Evolutionary conservation across 441 rosid genomes (phyloP).

Genomic region (Melastoma candidum): DNA sequence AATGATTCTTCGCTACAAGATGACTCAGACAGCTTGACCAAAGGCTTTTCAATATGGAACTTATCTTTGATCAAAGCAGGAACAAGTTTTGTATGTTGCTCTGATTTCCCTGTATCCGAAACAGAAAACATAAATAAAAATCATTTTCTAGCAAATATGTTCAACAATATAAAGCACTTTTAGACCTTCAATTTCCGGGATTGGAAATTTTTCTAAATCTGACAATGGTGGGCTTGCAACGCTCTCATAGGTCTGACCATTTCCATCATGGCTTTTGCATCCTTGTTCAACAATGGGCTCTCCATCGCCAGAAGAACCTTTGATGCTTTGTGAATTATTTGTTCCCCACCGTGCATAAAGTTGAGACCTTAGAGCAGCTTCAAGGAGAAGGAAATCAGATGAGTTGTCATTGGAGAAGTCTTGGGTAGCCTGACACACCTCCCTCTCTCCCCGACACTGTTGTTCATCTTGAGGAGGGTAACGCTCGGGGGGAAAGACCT

Average conservation of each 20-base stretch:
- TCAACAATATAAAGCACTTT: neutral
- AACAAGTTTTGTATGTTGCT: too few relatives aligned
- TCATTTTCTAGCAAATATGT: conserved; percentile 2
- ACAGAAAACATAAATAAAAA: neutral
- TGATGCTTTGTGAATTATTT: conserved; percentile 37
- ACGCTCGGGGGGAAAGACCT: conserved; percentile 35
- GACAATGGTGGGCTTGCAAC: conserved; percentile 35
- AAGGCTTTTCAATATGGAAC: too few relatives aligned
- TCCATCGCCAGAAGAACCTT: conserved; percentile 25
- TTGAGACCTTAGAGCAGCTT: conserved; percentile 79
- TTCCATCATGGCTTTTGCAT: conserved; percentile 45
- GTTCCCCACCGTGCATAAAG: conserved; percentile 58
- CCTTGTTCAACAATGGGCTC: conserved; percentile 40
- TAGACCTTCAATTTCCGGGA: conserved; percentile 40
- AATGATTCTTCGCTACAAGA: conserved; percentile 1
- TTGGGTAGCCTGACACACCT: conserved; percentile 12
- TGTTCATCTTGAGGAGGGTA: conserved; percentile 29
- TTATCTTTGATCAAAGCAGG: too few relatives aligned
- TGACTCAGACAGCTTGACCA: neutral
- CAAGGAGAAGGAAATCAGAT: conserved; percentile 56
- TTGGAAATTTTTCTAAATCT: conserved; percentile 34
- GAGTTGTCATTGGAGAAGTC: conserved; percentile 21
- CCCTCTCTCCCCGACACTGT: conserved; percentile 24
- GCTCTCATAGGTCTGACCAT: conserved; percentile 50
- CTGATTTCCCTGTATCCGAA: neutral